These are phyloP conservation scores for Sclerotinia minor DNA, from an alignment of 2,329 filamentous ascomycete genomes.

Conservation along the genomic window DNA sequence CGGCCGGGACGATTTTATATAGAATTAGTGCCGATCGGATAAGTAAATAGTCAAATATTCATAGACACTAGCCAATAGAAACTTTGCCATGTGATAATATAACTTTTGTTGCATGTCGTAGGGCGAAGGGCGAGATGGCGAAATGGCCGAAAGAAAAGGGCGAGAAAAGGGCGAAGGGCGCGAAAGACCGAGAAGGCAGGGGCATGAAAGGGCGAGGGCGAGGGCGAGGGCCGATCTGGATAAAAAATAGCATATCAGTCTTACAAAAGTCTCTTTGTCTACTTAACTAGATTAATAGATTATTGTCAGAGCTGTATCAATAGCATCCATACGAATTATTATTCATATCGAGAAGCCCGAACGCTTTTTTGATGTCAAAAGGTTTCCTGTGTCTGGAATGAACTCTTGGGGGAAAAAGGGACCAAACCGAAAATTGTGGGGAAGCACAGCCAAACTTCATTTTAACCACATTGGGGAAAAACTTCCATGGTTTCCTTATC, in stretches of 20 bases:
- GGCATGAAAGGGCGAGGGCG: constrained; percentile 10
- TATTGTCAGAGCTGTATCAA: neutral
- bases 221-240: too few species aligned
- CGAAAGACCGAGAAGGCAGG: neutral
- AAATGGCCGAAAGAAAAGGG: neutral
- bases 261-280: neutral
- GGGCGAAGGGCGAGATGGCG: constrained; percentile 7
- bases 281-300: too few species aligned
- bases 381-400: neutral
- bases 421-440: constrained; percentile 10
- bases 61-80: neutral
- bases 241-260: neutral
- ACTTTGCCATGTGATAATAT: constrained; percentile 4
- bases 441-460: constrained; percentile 13
- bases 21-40: neutral
- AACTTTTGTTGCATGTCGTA: constrained; percentile 20
- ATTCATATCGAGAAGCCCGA: neutral
- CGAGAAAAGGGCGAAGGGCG: constrained; percentile 1
- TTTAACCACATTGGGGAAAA: constrained; percentile 31
- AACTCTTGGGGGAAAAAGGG: neutral
- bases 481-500: constrained; percentile 29
- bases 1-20: neutral
- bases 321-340: neutral
- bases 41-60: neutral
- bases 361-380: neutral